Base-by-base conservation (phyloP, 805 yeast species). In the Metschnikowia borealis region DNA sequence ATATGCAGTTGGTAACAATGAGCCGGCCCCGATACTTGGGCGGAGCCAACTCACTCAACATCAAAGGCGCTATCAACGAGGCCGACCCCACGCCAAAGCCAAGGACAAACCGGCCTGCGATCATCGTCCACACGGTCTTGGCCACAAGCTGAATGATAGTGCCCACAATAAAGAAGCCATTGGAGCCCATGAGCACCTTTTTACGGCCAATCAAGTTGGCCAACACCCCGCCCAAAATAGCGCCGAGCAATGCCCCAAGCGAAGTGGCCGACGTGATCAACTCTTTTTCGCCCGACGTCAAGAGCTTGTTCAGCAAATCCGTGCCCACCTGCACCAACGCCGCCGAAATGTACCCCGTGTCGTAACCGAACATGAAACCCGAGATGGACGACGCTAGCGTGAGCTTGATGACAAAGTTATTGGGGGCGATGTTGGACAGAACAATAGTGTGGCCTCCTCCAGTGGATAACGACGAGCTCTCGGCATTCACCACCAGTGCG, bases 71-170 rank as follows among this genome's bases (percentile, higher is more conserved):
- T 49, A 89, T 85, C 48, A 92, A 74, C 2, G 97, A 90, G 1
- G 97, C 98, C 49, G 88, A 79, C 58, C 99, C 99, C 26, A 92
- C 97, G 60, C 97, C 98, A 68, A 88, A 87, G 15, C 99, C 99
- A 85, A 94, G 87, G 44, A 92, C 75, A 57, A 94, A 85, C 65
- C 98, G 80, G 40, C 98, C 99, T 13, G 73, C 83, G 55, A 89
- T 84, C 98, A 92, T 92, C 41, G 86, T 83, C 95, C 97, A 89
- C 52, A 89, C 84, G 3, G 84, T 74, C 48, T 81, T 80, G 7
- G 97, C 82, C 31, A 85, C 87, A 51, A 94, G 81, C 71, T 92
- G 99, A 52, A 91, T 72, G 40, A 81, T 78, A 18, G 96, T 89
- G 52, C 99, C 99, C 36, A 87, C 73, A 23, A 92, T 74, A 63